Conservation (phyloP, 768 basidiomycete species). For the Lanmaoa rubissima region DNA sequence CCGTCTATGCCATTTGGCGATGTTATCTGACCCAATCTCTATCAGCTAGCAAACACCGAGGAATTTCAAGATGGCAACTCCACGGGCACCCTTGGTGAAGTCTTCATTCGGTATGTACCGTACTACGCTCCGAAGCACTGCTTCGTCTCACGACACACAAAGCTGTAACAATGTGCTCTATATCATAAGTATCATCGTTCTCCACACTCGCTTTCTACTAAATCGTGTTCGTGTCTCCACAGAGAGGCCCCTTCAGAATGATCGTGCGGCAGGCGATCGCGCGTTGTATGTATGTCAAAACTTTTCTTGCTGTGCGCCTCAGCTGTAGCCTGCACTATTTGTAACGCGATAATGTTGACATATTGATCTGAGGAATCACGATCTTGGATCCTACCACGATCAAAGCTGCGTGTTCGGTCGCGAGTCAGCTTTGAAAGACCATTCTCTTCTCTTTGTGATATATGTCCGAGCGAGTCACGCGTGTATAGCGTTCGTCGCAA, state of each 20-base stretch:
- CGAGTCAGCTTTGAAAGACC: neutral
- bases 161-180: conserved; percentile 97
- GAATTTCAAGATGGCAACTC: conserved; percentile 96
- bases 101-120: conserved; percentile 85
- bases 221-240: conserved; percentile 38
- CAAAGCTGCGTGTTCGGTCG: neutral
- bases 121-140: neutral
- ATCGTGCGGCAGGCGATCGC: conserved; percentile 1
- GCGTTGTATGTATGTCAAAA: conserved; percentile 6
- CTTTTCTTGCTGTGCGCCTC: neutral
- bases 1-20: neutral
- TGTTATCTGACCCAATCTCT: neutral
- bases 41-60: conserved; percentile 95
- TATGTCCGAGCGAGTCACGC: neutral
- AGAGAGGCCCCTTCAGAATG: conserved; percentile 70
- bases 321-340: conserved; percentile 7
- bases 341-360: conserved; percentile 5
- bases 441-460: neutral
- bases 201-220: conserved; percentile 7
- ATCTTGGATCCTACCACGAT: neutral
- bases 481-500: neutral
- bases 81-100: conserved; percentile 95
- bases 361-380: conserved; percentile 7
- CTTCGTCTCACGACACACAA: conserved; percentile 13
- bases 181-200: conserved; percentile 67